phyloP scores from a whole-genome alignment of 805 yeast genomes.

The Metschnikowia hibisci region DNA sequence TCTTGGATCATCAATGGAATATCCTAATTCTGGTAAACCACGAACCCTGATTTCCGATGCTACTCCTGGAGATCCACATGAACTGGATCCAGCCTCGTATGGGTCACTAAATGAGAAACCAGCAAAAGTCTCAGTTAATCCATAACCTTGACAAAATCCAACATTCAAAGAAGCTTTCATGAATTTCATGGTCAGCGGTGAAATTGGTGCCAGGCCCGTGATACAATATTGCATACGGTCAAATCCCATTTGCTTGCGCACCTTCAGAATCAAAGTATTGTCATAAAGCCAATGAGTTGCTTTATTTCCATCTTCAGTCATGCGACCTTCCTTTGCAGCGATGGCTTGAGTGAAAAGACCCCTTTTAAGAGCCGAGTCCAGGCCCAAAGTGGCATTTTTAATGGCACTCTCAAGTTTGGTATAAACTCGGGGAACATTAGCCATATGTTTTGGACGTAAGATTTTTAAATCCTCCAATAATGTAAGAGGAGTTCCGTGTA shows the following conservation, averaged over 20 bases:
- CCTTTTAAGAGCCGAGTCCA: constrained; percentile 18
- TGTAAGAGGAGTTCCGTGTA: constrained; percentile 22
- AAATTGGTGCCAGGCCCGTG: constrained; percentile 66
- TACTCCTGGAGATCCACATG: constrained; percentile 59
- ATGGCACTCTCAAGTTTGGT: constrained; percentile 26
- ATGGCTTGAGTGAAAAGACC: constrained; percentile 19
- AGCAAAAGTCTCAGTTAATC: constrained; percentile 64
- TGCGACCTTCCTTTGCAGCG: constrained; percentile 18
- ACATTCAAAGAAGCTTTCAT: constrained; percentile 58
- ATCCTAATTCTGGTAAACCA: constrained; percentile 63
- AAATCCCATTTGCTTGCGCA: constrained; percentile 31
- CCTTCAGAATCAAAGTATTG: constrained; percentile 10
- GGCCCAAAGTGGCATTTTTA: constrained; percentile 22
- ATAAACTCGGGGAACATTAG: constrained; percentile 27
- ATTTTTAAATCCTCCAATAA: constrained; percentile 23
- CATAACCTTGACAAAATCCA: constrained; percentile 69
- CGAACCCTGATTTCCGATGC: constrained; percentile 50
- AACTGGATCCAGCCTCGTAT: constrained; percentile 48
- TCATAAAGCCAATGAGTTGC: constrained; percentile 21
- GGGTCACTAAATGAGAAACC: constrained; percentile 42
- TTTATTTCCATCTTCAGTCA: constrained; percentile 16
- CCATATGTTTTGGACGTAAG: constrained; percentile 23
- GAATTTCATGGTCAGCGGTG: constrained; percentile 57
- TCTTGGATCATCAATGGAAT: constrained; percentile 19
- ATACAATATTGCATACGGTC: constrained; percentile 26